Evolutionary conservation across 495 filamentous ascomycete species (phyloP), one percentile per base, ranked within the genome.

Genomic region (Xylaria sp.): DNA sequence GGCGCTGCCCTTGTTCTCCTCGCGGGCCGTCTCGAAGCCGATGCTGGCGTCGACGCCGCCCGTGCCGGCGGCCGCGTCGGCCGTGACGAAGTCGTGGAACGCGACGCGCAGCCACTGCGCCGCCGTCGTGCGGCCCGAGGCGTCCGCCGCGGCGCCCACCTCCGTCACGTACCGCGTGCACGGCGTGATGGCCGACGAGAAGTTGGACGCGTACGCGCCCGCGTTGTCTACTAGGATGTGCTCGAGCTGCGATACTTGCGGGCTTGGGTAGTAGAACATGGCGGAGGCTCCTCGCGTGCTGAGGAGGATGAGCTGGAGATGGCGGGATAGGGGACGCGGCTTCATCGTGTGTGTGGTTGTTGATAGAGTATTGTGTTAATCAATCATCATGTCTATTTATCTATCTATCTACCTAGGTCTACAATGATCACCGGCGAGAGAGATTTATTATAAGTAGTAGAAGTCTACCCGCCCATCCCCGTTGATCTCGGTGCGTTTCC

Each of bases 41-140:
- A 88, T 79, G 12, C 84, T 86, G 1, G 80, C 85, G 75, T 87
- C 85, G 17, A 88, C 55, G 7, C 85, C 85, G 15, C 85, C 85
- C n/a, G 78, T 75, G 5, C 80, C 78, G 21, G 71, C 79, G 35
- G 72, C 81, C 17, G 82, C 75, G 68, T 85, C 81, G 8, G 80
- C 82, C 6, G 82, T 84, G n/a, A 82, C 80, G 74, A 86, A 86
- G 72, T 88, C 85, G 73, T 88, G 85, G 71, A 88, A 87, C 48
- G 80, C 82, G n/a, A 83, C 80, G 29, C 85, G 80, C 46, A 88
- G 71, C 83, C 83, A 87, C 79, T 88, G 84, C 24, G 85, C 84
- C 1, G 85, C 76, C 12, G 84, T 79, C 55, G 80, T 81, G 41
- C 83, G 79, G 37, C 80, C 83, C 19, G 82, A 77, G 14, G 79